A percentile compares a stretch with the other conserved stretches of the same genome.
phyloP scores from a whole-genome alignment of 768 basidiomycete species.

The Mycena filopes region DNA sequence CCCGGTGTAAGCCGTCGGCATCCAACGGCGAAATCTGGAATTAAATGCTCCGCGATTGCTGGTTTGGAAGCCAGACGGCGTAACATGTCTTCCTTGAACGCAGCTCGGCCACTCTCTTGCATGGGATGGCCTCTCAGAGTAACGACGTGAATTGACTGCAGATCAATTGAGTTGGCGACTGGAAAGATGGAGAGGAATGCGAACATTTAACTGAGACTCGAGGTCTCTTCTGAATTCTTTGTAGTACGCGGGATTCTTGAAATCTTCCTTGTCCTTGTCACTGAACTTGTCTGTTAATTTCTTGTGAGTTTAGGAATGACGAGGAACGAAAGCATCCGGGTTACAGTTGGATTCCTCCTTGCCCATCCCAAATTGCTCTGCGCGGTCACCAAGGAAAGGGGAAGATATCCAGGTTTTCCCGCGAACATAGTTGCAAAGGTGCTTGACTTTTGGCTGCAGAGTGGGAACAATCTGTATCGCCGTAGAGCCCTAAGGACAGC shows the following conservation, averaged over 20 bases:
- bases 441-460: conserved; percentile 61
- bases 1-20: conserved; percentile 77
- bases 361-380: conserved; percentile 52
- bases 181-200: conserved; percentile 22
- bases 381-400: conserved; percentile 53
- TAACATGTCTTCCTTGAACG: conserved; percentile 58
- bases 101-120: conserved; percentile 46
- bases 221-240: conserved; percentile 58
- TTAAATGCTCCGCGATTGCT: conserved; percentile 68
- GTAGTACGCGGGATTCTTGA: conserved; percentile 61
- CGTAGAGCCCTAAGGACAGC: conserved; percentile 61
- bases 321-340: not conserved
- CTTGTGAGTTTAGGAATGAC: conserved; percentile 6
- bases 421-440: conserved; percentile 65
- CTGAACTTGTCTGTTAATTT: conserved; percentile 54
- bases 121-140: conserved; percentile 53
- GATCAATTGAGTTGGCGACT: not conserved
- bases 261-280: conserved; percentile 59
- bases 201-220: conserved; percentile 62
- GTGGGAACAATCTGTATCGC: conserved; percentile 70
- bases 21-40: conserved; percentile 66
- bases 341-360: conserved; percentile 57
- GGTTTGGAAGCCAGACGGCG: conserved; percentile 65
- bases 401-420: conserved; percentile 68
- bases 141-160: conserved; percentile 51